Evolutionary conservation across 225 moss, liverwort and hornwort genomes (phyloP).

Genomic region (Asterella californica): DNA sequence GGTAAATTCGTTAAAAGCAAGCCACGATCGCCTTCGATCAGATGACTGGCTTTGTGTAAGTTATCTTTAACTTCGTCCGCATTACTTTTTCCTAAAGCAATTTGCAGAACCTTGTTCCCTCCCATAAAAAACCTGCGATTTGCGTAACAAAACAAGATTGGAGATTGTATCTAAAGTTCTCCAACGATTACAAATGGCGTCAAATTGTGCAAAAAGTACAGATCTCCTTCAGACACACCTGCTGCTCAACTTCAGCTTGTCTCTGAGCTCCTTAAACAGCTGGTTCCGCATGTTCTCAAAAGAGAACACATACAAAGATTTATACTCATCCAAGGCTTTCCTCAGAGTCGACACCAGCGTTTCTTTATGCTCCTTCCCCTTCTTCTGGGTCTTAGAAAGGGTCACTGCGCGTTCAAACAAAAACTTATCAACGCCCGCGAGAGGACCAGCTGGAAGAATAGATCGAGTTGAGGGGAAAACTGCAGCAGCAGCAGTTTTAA

Average conservation of each 20-base stretch:
- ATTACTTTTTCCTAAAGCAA: slow-evolving; percentile 70
- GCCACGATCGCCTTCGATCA: slow-evolving; percentile 74
- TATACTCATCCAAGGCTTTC: slow-evolving; percentile 58
- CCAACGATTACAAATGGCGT: too few species aligned
- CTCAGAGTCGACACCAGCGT: slow-evolving; percentile 68
- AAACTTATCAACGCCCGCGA: too few species aligned
- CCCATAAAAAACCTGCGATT: slow-evolving; percentile 74
- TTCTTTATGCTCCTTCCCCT: slow-evolving; percentile 92
- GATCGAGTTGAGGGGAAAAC: too few species aligned
- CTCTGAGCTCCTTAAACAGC: slow-evolving; percentile 78
- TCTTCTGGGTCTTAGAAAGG: slow-evolving; percentile 84
- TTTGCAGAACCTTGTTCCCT: slow-evolving; percentile 76
- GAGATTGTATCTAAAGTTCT: not conserved
- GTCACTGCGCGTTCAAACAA: slow-evolving; percentile 53
- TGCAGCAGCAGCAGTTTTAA: too few species aligned
- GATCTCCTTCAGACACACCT: slow-evolving; percentile 30
- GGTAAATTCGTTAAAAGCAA: slow-evolving; percentile 77
- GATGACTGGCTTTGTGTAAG: slow-evolving; percentile 68
- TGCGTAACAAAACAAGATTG: slow-evolving; percentile 46
- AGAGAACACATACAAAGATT: slow-evolving; percentile 7
- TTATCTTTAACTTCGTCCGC: slow-evolving; percentile 74
- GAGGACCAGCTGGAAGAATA: too few species aligned
- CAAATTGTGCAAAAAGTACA: not conserved
- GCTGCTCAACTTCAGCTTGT: slow-evolving; percentile 74
- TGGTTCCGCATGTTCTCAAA: slow-evolving; percentile 94